phyloP scores from a whole-genome alignment of 306 rosid species.

The Quercus rubra region DNA sequence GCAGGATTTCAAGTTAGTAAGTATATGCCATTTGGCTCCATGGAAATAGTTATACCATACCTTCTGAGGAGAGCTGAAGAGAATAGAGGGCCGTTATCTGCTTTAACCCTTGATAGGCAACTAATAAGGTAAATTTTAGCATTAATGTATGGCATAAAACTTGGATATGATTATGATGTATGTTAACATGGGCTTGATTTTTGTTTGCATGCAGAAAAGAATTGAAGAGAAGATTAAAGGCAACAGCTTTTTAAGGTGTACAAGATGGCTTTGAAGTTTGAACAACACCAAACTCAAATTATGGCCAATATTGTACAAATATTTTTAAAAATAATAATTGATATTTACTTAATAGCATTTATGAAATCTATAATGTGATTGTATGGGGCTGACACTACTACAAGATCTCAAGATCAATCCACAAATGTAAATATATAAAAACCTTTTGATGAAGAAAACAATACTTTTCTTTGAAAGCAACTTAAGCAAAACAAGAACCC shows the following conservation, averaged over 20 bases:
- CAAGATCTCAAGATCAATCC: no score
- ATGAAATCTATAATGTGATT: no score
- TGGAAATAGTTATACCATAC: conserved; percentile 77
- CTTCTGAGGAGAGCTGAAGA: conserved; percentile 91
- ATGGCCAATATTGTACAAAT: no score
- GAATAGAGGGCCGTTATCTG: conserved; percentile 74
- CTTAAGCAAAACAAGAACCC: no score
- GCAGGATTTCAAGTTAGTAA: conserved; percentile 97
- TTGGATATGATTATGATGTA: not conserved
- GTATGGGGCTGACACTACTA: no score
- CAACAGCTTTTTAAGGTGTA: conserved; percentile 26
- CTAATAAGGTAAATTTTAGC: conserved; percentile 51
- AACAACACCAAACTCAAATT: no score
- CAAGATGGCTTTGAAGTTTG: not conserved
- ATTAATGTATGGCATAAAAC: no score
- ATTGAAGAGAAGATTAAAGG: conserved; percentile 54
- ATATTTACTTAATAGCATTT: no score
- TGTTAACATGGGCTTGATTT: not conserved
- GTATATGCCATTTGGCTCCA: conserved; percentile 90
- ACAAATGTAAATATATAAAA: no score
- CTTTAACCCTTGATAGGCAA: conserved; percentile 64
- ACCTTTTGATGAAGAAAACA: not conserved
- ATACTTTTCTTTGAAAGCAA: not conserved
- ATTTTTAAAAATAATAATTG: no score
- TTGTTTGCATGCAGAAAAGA: conserved; percentile 44